These are phyloP conservation scores for Chrysopogon serrulatus DNA, from an alignment of 176 grass and related monocot species.

Conservation along the genomic window DNA sequence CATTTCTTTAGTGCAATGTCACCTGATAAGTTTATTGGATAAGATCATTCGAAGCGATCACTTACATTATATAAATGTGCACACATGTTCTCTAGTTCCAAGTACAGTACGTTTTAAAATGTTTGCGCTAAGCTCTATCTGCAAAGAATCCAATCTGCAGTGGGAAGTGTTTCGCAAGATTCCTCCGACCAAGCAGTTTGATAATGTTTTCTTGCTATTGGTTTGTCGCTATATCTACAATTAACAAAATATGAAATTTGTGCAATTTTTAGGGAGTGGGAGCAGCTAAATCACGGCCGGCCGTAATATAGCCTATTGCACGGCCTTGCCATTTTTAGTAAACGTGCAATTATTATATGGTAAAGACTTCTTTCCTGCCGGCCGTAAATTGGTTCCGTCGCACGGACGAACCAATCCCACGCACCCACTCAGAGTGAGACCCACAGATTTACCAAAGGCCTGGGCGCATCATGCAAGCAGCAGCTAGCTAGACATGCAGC, in stretches of 20 bases:
- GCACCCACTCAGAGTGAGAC: no score
- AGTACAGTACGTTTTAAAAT: background rate
- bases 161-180: background rate
- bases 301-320: no score
- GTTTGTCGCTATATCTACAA: background rate
- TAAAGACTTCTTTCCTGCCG: no score
- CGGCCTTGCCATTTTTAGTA: no score
- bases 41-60: conserved; percentile 12
- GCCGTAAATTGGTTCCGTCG: no score
- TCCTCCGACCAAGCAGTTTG: conserved; percentile 1
- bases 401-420: no score
- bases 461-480: no score
- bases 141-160: conserved; percentile 1
- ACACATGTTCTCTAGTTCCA: background rate
- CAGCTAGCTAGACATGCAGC: no score
- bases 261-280: no score
- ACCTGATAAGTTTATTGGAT: background rate
- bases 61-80: background rate
- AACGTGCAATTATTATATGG: no score
- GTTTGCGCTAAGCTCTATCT: background rate
- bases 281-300: no score
- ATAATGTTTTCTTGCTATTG: background rate
- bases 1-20: conserved; percentile 22
- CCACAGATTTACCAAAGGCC: no score
- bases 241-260: background rate